phyloP scores from a whole-genome alignment of 2,329 filamentous ascomycete species.

The Diaporthe eres region DNA sequence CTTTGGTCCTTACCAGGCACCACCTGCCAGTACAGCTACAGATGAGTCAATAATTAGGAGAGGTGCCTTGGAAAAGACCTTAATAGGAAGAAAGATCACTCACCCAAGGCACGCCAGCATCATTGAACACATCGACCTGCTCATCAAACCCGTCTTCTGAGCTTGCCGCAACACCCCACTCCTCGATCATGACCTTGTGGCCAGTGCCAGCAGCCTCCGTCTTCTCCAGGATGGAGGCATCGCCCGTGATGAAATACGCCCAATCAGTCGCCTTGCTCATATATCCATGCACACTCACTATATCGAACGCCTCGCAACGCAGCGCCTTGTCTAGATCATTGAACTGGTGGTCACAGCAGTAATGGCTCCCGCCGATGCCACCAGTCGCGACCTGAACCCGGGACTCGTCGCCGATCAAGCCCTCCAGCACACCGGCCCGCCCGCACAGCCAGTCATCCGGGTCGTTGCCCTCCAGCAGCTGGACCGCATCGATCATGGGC shows the following conservation, averaged over 20 bases:
- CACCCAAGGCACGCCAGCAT: conserved; percentile 8
- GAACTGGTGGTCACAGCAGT: conserved; percentile 17
- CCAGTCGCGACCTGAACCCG: not conserved
- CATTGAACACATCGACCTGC: not conserved
- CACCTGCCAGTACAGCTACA: conserved; percentile 17
- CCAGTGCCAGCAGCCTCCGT: not conserved
- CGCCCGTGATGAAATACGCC: conserved; percentile 9
- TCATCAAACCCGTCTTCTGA: conserved; percentile 5
- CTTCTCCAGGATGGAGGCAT: not conserved
- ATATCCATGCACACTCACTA: conserved; percentile 4
- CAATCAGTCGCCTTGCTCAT: conserved; percentile 15
- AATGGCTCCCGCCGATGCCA: conserved; percentile 7
- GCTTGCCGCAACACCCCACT: not conserved
- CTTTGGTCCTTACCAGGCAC: conserved; percentile 4
- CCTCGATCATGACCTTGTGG: conserved; percentile 9
- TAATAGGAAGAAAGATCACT: not conserved
- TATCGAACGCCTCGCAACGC: not conserved
- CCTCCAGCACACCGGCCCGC: not conserved
- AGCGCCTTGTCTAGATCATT: conserved; percentile 18
- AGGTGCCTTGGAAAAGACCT: not conserved
- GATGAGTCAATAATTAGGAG: not conserved
- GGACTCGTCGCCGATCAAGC: not conserved
- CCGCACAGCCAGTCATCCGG: conserved; percentile 10
- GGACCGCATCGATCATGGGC: conserved; percentile 5
- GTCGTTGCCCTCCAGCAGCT: not conserved